These are phyloP conservation scores for Coelastrella sp. DNA, from an alignment of 139 green algal species.

Conservation along the genomic window DNA sequence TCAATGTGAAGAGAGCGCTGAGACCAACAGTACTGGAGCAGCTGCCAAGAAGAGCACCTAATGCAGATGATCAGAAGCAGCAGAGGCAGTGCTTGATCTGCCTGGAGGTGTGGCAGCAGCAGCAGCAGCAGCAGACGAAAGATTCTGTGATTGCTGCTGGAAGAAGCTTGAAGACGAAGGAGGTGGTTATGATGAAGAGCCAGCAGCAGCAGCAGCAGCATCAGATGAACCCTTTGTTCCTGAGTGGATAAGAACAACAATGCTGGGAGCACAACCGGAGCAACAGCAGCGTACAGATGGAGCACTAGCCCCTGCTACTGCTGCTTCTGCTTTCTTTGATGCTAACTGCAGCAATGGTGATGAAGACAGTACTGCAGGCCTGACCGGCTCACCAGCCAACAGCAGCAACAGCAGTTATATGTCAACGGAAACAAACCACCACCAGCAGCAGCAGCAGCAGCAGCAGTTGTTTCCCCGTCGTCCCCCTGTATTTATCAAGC, in stretches of 20 bases:
- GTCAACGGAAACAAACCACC: too few species aligned
- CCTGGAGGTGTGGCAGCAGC: constrained; percentile 6
- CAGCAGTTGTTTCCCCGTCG: too few species aligned
- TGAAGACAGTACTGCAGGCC: too few species aligned
- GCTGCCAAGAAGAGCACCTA: not conserved
- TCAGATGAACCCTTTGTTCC: too few species aligned
- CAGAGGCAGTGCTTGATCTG: constrained; percentile 38
- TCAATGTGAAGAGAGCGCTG: constrained; percentile 41
- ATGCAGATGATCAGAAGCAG: not conserved
- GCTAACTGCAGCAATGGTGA: not conserved
- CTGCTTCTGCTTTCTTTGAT: not conserved
- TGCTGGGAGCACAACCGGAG: not conserved
- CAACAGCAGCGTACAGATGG: not conserved
- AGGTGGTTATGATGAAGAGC: too few species aligned
- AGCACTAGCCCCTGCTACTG: not conserved
- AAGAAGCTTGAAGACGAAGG: too few species aligned
- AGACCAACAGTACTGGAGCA: not conserved
- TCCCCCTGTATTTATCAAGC: not conserved
- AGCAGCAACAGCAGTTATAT: not conserved
- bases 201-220: not conserved
- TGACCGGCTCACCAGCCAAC: not conserved
- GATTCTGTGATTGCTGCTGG: too few species aligned
- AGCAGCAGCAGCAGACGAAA: not conserved
- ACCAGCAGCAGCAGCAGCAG: not conserved
- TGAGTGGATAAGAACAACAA: too few species aligned